Conservation (phyloP, 192 early-diverging fungal genomes). For the Paraglomus occultum region DNA sequence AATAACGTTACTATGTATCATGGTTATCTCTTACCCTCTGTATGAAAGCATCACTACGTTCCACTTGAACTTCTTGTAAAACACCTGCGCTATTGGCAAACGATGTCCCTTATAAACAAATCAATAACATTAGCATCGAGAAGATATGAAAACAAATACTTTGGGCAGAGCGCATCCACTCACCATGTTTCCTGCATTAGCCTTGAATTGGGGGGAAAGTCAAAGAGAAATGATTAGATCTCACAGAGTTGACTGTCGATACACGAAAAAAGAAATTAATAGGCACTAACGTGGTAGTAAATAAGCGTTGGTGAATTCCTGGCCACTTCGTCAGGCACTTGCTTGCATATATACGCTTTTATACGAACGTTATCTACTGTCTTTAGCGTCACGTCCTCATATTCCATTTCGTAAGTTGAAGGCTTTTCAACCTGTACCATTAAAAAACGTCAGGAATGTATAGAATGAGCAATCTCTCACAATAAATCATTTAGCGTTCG, state of each 20-base stretch:
- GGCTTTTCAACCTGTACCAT: conserved; percentile 61
- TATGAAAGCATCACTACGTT: conserved; percentile 99
- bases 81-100: conserved; percentile 81
- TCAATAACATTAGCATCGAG: neutral
- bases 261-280: neutral
- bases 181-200: conserved; percentile 96
- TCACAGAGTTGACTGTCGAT: too few species aligned
- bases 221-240: neutral
- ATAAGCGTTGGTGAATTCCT: conserved; percentile 70
- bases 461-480: neutral
- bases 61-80: conserved; percentile 62
- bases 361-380: conserved; percentile 83
- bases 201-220: conserved; percentile 36
- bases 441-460: neutral
- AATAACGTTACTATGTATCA: neutral
- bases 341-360: conserved; percentile 74
- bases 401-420: conserved; percentile 59
- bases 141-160: conserved; percentile 17
- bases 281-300: conserved; percentile 71
- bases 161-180: too few species aligned
- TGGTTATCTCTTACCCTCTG: conserved; percentile 63
- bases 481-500: neutral
- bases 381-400: conserved; percentile 62
- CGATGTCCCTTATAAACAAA: conserved; percentile 74
- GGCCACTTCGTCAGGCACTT: conserved; percentile 51